Evolutionary conservation across 2,329 filamentous ascomycete genomes (phyloP).

Genomic region (Aspergillus sp.): DNA sequence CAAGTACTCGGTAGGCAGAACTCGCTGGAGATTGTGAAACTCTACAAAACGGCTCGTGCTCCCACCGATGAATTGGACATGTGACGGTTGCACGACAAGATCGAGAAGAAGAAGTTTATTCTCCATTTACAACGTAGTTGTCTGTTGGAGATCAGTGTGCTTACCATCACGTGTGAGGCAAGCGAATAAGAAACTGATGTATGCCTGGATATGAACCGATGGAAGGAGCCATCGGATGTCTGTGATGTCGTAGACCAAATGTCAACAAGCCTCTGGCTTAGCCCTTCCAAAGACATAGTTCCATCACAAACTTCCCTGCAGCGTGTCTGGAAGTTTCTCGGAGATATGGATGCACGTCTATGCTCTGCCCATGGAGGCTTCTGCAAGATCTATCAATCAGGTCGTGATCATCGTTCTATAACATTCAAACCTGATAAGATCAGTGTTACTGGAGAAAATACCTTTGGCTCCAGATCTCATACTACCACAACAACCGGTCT

Average conservation of each 20-base stretch:
- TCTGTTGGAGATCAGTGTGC: background rate
- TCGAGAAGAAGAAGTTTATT: background rate
- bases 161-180: background rate
- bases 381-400: conserved; percentile 4
- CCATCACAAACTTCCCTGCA: background rate
- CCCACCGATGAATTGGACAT: conserved; percentile 4
- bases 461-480: background rate
- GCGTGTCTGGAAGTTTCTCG: background rate
- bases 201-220: background rate
- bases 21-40: conserved; percentile 14
- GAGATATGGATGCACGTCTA: background rate
- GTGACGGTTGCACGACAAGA: conserved; percentile 6
- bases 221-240: background rate
- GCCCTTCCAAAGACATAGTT: background rate
- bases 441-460: background rate
- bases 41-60: conserved; percentile 11
- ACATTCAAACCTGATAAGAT: background rate
- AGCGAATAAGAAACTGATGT: background rate
- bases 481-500: background rate
- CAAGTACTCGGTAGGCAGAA: background rate
- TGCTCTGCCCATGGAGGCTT: background rate
- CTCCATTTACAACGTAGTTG: background rate
- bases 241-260: background rate
- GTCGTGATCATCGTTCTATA: background rate
- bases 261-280: background rate